Conservation (phyloP, 2,329 filamentous ascomycete species). For the Nemania serpens region DNA sequence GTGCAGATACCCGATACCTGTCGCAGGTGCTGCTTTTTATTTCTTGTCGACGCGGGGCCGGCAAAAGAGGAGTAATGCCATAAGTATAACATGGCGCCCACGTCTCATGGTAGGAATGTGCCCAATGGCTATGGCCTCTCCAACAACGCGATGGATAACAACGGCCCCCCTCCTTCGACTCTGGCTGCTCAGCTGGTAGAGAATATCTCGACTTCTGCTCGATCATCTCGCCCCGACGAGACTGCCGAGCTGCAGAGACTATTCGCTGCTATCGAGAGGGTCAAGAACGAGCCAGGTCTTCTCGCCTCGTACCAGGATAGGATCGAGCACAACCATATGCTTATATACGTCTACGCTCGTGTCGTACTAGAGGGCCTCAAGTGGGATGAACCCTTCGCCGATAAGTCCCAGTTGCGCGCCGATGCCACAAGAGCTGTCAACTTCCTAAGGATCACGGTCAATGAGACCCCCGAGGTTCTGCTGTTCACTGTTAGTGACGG, state of each 20-base stretch:
- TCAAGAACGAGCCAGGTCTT: slow-evolving; percentile 55
- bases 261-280: slow-evolving; percentile 58
- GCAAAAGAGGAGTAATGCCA: slow-evolving; percentile 2
- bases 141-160: slow-evolving; percentile 32
- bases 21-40: not conserved
- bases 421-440: slow-evolving; percentile 75
- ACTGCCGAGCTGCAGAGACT: slow-evolving; percentile 77
- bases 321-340: slow-evolving; percentile 77
- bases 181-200: slow-evolving; percentile 86
- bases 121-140: slow-evolving; percentile 29
- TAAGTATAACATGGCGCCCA: slow-evolving; percentile 36
- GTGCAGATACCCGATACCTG: not conserved
- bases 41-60: not conserved
- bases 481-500: slow-evolving; percentile 49
- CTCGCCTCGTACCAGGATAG: slow-evolving; percentile 69
- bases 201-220: slow-evolving; percentile 70
- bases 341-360: slow-evolving; percentile 82
- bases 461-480: slow-evolving; percentile 74
- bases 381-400: slow-evolving; percentile 70
- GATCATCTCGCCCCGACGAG: slow-evolving; percentile 65
- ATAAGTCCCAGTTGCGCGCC: slow-evolving; percentile 56
- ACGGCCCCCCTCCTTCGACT: slow-evolving; percentile 70
- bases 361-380: slow-evolving; percentile 74
- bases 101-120: slow-evolving; percentile 39
- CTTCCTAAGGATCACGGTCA: slow-evolving; percentile 75